Evolutionary conservation across 345 rosid species (phyloP).

Genomic region (Hypericum androsaemum): DNA sequence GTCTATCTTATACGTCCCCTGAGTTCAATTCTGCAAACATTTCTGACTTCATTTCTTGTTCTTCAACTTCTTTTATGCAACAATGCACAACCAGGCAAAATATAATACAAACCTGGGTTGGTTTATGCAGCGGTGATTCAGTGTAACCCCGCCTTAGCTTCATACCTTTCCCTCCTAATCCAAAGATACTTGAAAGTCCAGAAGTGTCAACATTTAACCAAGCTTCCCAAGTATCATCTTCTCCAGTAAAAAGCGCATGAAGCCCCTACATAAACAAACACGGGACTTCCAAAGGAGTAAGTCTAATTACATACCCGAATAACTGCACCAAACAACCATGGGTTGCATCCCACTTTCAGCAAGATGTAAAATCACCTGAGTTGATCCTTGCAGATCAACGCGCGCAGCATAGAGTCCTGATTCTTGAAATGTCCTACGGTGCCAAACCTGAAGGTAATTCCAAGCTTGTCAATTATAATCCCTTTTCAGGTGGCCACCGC

Average conservation of each 20-base stretch:
- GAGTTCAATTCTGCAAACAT: too few species aligned
- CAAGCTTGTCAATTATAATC: too few species aligned
- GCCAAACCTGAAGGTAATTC: slow-evolving; percentile 68
- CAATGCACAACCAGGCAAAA: not conserved
- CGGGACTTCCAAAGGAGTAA: too few species aligned
- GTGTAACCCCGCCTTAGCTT: slow-evolving; percentile 93
- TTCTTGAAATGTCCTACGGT: slow-evolving; percentile 76
- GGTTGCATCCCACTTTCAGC: slow-evolving; percentile 8
- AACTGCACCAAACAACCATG: slow-evolving; percentile 3
- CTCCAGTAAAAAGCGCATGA: slow-evolving; percentile 86
- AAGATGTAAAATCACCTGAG: slow-evolving; percentile 42
- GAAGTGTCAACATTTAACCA: slow-evolving; percentile 80
- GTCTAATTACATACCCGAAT: too few species aligned
- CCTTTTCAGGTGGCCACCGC: not conserved
- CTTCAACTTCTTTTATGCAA: too few species aligned
- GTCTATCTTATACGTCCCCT: too few species aligned
- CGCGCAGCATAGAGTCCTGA: slow-evolving; percentile 98
- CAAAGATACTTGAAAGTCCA: slow-evolving; percentile 57
- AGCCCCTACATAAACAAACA: slow-evolving; percentile 51
- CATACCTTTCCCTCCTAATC: slow-evolving; percentile 56
- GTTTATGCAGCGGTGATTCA: slow-evolving; percentile 54
- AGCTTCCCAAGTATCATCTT: slow-evolving; percentile 95
- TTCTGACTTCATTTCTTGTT: too few species aligned
- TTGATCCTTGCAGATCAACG: slow-evolving; percentile 75
- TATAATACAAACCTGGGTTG: slow-evolving; percentile 53